Conservation (phyloP, 108 stramenopile genomes). For the Conticribra guillardii region DNA sequence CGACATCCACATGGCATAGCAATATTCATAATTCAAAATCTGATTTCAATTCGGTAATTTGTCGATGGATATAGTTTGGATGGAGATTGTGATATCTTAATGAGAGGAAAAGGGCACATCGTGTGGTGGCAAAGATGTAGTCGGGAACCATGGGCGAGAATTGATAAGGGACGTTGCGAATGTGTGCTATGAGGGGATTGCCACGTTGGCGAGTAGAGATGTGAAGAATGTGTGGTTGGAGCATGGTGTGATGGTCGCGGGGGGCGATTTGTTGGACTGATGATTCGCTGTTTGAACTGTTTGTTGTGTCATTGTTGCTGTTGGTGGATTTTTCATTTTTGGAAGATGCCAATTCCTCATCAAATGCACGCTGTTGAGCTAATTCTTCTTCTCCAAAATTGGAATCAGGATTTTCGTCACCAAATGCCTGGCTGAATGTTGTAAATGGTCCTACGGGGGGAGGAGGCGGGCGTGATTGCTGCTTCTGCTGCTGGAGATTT, state of each 20-base stretch:
- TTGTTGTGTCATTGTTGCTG: slow-evolving; percentile 11
- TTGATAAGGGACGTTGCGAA: slow-evolving; percentile 79
- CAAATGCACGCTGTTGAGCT: slow-evolving; percentile 52
- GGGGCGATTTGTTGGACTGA: slow-evolving; percentile 12
- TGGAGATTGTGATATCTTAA: slow-evolving; percentile 80
- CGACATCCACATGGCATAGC: slow-evolving; percentile 89
- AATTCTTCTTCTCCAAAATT: slow-evolving; percentile 45
- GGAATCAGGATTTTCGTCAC: slow-evolving; percentile 50
- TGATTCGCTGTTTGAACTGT: slow-evolving; percentile 7
- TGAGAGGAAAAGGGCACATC: slow-evolving; percentile 77
- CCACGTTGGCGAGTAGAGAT: slow-evolving; percentile 82
- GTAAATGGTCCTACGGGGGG: slow-evolving; percentile 18
- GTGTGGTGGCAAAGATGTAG: slow-evolving; percentile 67
- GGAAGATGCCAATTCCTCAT: slow-evolving; percentile 26
- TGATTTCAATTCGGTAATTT: slow-evolving; percentile 69
- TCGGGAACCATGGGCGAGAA: slow-evolving; percentile 80
- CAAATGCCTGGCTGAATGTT: slow-evolving; percentile 72
- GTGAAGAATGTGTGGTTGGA: slow-evolving; percentile 71
- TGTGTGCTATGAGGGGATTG: slow-evolving; percentile 65
- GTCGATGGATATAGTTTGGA: slow-evolving; percentile 70
- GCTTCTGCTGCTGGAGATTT: neutral
- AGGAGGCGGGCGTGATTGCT: neutral
- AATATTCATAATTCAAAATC: slow-evolving; percentile 80
- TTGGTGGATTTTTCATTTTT: slow-evolving; percentile 6
- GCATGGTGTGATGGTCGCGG: slow-evolving; percentile 61